Base-by-base conservation (phyloP, 2,329 filamentous ascomycete genomes). In the Botrytis hyacinthi region DNA sequence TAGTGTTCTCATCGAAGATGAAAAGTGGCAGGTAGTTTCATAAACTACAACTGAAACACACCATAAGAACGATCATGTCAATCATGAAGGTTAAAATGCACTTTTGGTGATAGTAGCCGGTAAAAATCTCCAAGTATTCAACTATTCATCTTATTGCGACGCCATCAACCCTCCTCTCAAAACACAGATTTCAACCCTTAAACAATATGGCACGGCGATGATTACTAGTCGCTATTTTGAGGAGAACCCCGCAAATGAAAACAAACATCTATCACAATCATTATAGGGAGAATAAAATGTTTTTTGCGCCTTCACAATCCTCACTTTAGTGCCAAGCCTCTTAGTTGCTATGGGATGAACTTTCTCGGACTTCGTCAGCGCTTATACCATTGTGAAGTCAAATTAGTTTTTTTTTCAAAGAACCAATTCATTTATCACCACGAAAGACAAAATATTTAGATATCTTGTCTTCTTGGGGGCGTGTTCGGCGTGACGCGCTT, bases 21-120 rank as follows among this genome's bases (percentile, higher is more conserved):
- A 3, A 0, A 29, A 29, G 5, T 16, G n/a, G 14, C 14, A 8
- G 6, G 6, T 57, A 54, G 16, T 3, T 0, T 7, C 6, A 29
- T 8, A 18, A 18, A 8, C 5, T n/a, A 16, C n/a, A 8, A 18
- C 7, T 16, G 6, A 29, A 29, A 14, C 16, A 6, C 12, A 54
- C 14, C 12, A 29, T 6, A 29, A 54, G 10, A 29, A 54, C 8
- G 2, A 14, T 16, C 2, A 18, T 6, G 3, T 8, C 14, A 57
- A 9, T 29, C n/a, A 29, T 2, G 3, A 57, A 18, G 5, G 1
- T 8, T 57, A 2, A 8, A 1, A 2, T 57, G 14, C n/a, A 29
- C 14, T 8, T 29, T 18, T 8, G 3, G n/a, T 57, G 3, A 29
- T 57, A 57, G 14, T 16, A 18, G n/a, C 14, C 14, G 14, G 3